Base-by-base conservation (phyloP, 441 rosid genomes). In the Croton laevigatus region DNA sequence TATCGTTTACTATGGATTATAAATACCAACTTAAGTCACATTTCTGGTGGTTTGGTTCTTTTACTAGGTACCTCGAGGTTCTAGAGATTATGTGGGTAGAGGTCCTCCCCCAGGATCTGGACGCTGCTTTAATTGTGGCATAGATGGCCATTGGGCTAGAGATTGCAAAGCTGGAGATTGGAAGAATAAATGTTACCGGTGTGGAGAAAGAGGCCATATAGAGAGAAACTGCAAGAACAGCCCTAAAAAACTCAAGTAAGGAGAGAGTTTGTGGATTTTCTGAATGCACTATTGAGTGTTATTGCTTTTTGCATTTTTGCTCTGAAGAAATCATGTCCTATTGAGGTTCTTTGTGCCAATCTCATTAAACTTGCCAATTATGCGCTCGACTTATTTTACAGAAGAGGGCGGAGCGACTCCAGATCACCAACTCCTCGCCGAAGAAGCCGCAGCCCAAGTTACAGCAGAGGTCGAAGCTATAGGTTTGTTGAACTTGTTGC, bases 101-200 rank as follows among this genome's bases (percentile, higher is more conserved):
- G 97, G 92, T 19, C 94, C 97, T 66, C 91, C 91, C 66, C 95
- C 94, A n/a, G 93, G 93, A 44, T 82, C 89, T 55, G 93, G 95
- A 0, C 90, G 93, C 34, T 91, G 97, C 78, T 91, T 91, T 70
- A 91, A 89, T 72, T 91, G 97, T 74, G 97, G 97, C 66, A 75
- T 89, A 55, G 97, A 89, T 86, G 97, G 95, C 19, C 97, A 91
- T 65, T 87, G 94, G 97, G 97, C 94, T 72, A 79, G 94, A 70
- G 94, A 91, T 66, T 89, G 97, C 84, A 87, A 85, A 65, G 88
- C 92, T 71, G 94, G 90, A 65, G 94, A 91, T 73, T 89, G 93
- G 94, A 89, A 91, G 83, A 89, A 87, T 74, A 87, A 88, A 70
- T 91, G 94, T 60, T 91, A 89, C 32, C 88, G 93, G 45, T 89